Base-by-base conservation (phyloP, 2,329 filamentous ascomycete genomes). In the Microsporum ferrugineum region DNA sequence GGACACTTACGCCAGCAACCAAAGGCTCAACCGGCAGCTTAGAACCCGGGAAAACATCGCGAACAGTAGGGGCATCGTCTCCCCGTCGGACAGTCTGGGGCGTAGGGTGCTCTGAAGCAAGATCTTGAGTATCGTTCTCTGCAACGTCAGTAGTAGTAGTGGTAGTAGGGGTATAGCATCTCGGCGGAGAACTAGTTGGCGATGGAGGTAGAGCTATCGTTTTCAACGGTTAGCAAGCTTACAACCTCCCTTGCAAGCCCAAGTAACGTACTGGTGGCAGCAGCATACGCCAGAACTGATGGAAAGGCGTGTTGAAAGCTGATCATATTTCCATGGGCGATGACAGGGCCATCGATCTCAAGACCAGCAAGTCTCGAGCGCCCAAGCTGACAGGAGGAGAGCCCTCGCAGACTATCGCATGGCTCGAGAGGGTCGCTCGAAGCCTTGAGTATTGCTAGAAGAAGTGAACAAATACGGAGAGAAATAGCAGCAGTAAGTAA, bases 291-390 rank as follows among this genome's bases (percentile, higher is more conserved):
- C 68, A 71, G 65, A 66, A 67, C 65, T 59, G 69, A 71, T 63
- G 71, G 68, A 67, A 65, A 71, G 66, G 68, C 68, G 65, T 68
- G 67, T 68, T 72, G 72, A 66, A 69, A 68, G 72, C 71, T 71
- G 69, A 73, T 71, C 73, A 76, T 76, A 68, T 74, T 73, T 71
- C 70, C 70, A 70, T 71, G 68, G 69, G 65, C 68, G 65, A 68
- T 65, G 65, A 63, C 64, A 63, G 61, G 66, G 69, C 68, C 68
- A 68, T 69, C 66, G 65, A 66, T 67, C 68, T 68, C 69, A 66
- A 70, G 70, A 68, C 60, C 39, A n/a, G 64, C 67, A 39, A 36
- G 62, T 65, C 66, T 69, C 64, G 68, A 71, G 69, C 67, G 67
- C 68, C 70, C 70, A 70, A 70, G 69, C 70, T 71, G 72, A 70